These are phyloP conservation scores for Afroboletus lepidellus DNA, from an alignment of 1,284 basidiomycete genomes.

Conservation along the genomic window DNA sequence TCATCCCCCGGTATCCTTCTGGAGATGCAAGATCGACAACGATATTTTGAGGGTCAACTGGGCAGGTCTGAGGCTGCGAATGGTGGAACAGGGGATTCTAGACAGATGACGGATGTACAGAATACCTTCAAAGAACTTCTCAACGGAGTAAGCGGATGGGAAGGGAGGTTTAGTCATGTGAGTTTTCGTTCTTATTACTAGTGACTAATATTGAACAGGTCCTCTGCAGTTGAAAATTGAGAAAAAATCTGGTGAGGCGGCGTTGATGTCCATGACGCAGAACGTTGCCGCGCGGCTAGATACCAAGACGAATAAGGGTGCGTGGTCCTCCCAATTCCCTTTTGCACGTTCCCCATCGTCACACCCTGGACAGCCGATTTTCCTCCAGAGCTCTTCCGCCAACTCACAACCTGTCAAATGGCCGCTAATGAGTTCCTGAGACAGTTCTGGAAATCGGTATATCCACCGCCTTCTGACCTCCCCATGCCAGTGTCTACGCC, in stretches of 20 bases:
- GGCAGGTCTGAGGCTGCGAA: conserved; percentile 33
- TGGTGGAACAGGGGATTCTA: conserved; percentile 17
- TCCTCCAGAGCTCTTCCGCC: conserved; percentile 73
- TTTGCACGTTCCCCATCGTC: not conserved
- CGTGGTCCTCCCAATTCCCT: conserved; percentile 17
- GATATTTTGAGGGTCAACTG: conserved; percentile 71
- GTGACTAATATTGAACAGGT: not conserved
- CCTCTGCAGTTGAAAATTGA: conserved; percentile 58
- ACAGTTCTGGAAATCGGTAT: conserved; percentile 91
- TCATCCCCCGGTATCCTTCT: conserved; percentile 69
- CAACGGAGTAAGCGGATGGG: conserved; percentile 55
- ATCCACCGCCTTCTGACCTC: conserved; percentile 69
- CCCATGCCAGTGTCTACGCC: conserved; percentile 48
- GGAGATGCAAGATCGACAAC: conserved; percentile 78
- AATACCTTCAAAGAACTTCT: conserved; percentile 47
- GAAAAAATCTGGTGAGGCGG: conserved; percentile 61
- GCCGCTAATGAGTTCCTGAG: conserved; percentile 94
- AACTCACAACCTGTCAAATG: conserved; percentile 87
- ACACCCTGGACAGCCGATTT: conserved; percentile 59
- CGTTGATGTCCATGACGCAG: conserved; percentile 72
- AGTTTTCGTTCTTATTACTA: conserved; percentile 1
- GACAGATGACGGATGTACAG: conserved; percentile 43
- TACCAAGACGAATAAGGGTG: conserved; percentile 62
- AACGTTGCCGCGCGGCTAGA: conserved; percentile 70
- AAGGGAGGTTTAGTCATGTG: conserved; percentile 57